phyloP scores from a whole-genome alignment of 805 yeast genomes.

The Kluyveromyces starmeri region DNA sequence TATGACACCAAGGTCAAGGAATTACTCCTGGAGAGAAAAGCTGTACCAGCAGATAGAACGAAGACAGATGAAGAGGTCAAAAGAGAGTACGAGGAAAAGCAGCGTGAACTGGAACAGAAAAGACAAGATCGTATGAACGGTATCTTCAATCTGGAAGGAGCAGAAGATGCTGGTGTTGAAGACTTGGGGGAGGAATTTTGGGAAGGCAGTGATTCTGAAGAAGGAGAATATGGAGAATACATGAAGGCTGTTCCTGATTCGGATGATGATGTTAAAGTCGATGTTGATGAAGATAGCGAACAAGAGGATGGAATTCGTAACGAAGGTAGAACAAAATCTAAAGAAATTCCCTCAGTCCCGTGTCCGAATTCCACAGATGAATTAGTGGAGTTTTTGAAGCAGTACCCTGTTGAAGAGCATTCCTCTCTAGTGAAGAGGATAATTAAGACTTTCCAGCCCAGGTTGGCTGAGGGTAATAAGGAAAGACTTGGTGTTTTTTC shows the following conservation, averaged over 20 bases:
- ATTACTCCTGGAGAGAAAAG: slow-evolving; percentile 60
- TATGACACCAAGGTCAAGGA: slow-evolving; percentile 63
- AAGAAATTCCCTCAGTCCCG: slow-evolving; percentile 17
- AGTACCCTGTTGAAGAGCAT: slow-evolving; percentile 34
- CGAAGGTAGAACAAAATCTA: slow-evolving; percentile 9
- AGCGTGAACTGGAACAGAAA: slow-evolving; percentile 56
- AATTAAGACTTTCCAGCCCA: slow-evolving; percentile 59
- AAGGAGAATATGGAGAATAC: slow-evolving; percentile 28
- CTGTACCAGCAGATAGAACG: slow-evolving; percentile 75
- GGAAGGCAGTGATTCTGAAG: slow-evolving; percentile 44
- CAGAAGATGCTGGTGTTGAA: slow-evolving; percentile 48
- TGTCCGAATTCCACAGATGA: slow-evolving; percentile 46
- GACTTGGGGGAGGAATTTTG: slow-evolving; percentile 65
- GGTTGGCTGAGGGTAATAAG: slow-evolving; percentile 73
- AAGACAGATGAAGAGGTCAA: slow-evolving; percentile 66
- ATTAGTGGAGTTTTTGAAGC: slow-evolving; percentile 30
- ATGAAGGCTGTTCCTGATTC: slow-evolving; percentile 30
- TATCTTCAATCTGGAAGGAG: slow-evolving; percentile 36
- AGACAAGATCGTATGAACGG: slow-evolving; percentile 72
- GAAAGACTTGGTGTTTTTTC: slow-evolving; percentile 59
- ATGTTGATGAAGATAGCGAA: background rate
- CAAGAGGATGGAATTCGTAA: slow-evolving; percentile 25
- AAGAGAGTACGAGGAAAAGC: slow-evolving; percentile 50
- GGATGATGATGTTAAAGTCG: slow-evolving; percentile 32
- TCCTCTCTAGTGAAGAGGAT: slow-evolving; percentile 44